phyloP scores from a whole-genome alignment of 2,329 filamentous ascomycete genomes.

The Monosporascus sp. region DNA sequence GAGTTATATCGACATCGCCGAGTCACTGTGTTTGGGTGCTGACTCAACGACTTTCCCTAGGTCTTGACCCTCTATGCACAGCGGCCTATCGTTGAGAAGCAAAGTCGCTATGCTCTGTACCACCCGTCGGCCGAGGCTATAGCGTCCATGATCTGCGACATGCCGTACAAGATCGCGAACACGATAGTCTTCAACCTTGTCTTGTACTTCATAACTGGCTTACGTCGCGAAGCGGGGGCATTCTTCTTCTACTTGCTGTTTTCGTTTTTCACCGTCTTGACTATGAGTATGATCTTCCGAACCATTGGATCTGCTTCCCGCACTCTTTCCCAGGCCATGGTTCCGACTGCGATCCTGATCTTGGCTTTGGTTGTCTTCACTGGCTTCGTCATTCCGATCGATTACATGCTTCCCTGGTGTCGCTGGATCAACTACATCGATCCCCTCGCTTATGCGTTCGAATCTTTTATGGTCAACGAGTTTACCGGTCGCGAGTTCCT shows the following conservation, averaged over 20 bases:
- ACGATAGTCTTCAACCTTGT: conserved; percentile 71
- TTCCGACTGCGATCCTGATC: conserved; percentile 56
- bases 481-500: conserved; percentile 61
- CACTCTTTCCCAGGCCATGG: conserved; percentile 60
- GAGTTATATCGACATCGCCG: conserved; percentile 20
- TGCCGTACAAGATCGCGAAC: conserved; percentile 78
- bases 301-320: conserved; percentile 72
- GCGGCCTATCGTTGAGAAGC: conserved; percentile 89
- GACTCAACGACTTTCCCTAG: conserved; percentile 26
- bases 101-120: conserved; percentile 79
- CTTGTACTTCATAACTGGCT: conserved; percentile 82
- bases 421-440: conserved; percentile 80
- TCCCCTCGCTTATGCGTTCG: conserved; percentile 75
- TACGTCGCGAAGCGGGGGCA: conserved; percentile 65
- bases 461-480: conserved; percentile 78
- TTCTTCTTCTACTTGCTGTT: conserved; percentile 87
- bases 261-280: conserved; percentile 65
- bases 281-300: conserved; percentile 84
- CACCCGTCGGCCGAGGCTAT: conserved; percentile 87
- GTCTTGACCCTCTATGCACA: conserved; percentile 84
- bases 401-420: conserved; percentile 75
- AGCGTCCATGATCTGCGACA: conserved; percentile 77
- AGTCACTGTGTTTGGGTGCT: conserved; percentile 11
- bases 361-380: conserved; percentile 65
- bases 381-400: conserved; percentile 60